phyloP scores from a whole-genome alignment of 768 basidiomycete genomes.

The Leccinum uliginosum region DNA sequence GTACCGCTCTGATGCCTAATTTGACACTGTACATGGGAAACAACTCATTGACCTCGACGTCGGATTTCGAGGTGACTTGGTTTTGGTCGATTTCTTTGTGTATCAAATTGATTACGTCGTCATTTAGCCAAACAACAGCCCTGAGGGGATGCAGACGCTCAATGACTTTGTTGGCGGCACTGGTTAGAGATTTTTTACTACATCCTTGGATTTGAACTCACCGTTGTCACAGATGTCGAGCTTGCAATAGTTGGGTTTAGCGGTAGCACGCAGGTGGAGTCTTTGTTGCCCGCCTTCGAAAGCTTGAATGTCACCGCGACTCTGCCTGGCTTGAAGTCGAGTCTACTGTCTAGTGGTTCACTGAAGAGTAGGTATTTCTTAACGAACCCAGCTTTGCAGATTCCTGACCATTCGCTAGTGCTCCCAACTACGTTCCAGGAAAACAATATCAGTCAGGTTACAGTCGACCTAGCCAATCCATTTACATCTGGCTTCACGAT shows the following conservation, averaged over 20 bases:
- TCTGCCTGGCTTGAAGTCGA: slow-evolving; percentile 57
- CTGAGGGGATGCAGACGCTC: slow-evolving; percentile 57
- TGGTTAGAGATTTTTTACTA: slow-evolving; percentile 29
- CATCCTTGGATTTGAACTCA: neutral
- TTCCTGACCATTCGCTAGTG: slow-evolving; percentile 33
- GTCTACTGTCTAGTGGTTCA: slow-evolving; percentile 52
- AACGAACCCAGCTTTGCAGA: neutral
- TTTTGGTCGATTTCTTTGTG: neutral
- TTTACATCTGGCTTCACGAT: slow-evolving; percentile 59
- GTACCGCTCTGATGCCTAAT: slow-evolving; percentile 59
- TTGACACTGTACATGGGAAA: slow-evolving; percentile 56
- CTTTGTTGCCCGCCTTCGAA: slow-evolving; percentile 58
- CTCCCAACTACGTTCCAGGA: slow-evolving; percentile 57
- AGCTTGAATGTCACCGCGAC: slow-evolving; percentile 51
- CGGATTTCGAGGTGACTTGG: slow-evolving; percentile 43
- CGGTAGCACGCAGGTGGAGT: slow-evolving; percentile 55
- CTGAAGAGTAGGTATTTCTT: slow-evolving; percentile 42
- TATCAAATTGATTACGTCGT: neutral
- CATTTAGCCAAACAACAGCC: slow-evolving; percentile 53
- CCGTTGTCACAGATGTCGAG: slow-evolving; percentile 41
- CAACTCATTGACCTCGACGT: slow-evolving; percentile 49
- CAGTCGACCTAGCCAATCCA: slow-evolving; percentile 60
- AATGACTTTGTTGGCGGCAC: slow-evolving; percentile 63
- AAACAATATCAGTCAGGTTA: slow-evolving; percentile 63
- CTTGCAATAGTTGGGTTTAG: slow-evolving; percentile 55